phyloP scores from a whole-genome alignment of 768 basidiomycete genomes.

The Russula griseocarnosa region DNA sequence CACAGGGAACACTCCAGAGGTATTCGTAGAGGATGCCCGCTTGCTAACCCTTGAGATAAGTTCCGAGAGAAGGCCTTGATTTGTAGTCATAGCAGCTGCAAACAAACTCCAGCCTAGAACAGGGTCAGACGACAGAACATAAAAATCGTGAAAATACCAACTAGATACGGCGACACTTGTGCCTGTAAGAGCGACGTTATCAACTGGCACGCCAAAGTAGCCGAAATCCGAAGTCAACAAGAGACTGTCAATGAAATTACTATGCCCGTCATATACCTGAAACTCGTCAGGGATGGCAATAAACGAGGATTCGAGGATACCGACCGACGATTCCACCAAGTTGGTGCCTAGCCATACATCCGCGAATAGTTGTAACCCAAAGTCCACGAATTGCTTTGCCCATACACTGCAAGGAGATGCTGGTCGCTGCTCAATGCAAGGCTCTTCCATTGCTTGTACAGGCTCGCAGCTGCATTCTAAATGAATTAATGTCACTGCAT shows the following conservation, averaged over 20 bases:
- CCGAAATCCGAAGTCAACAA: background rate
- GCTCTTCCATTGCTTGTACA: slow-evolving; percentile 20
- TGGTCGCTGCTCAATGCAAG: slow-evolving; percentile 15
- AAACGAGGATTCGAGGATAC: slow-evolving; percentile 1
- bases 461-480: slow-evolving; percentile 4
- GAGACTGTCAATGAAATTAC: slow-evolving; percentile 8
- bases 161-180: background rate
- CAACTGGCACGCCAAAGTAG: slow-evolving; percentile 18
- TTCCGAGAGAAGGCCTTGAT: background rate
- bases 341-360: slow-evolving; percentile 54
- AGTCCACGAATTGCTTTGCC: slow-evolving; percentile 45
- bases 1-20: slow-evolving; percentile 15
- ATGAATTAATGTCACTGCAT: background rate
- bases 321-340: slow-evolving; percentile 40
- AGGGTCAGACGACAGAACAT: background rate
- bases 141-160: background rate
- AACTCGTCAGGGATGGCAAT: background rate
- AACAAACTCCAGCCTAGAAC: slow-evolving; percentile 18
- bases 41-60: slow-evolving; percentile 20
- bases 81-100: slow-evolving; percentile 16
- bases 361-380: slow-evolving; percentile 60
- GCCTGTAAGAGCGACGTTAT: background rate
- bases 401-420: slow-evolving; percentile 6
- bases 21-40: slow-evolving; percentile 13
- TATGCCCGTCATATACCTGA: slow-evolving; percentile 19